These are phyloP conservation scores for Annulohypoxylon moriforme DNA, from an alignment of 495 filamentous ascomycete genomes.

Conservation along the genomic window DNA sequence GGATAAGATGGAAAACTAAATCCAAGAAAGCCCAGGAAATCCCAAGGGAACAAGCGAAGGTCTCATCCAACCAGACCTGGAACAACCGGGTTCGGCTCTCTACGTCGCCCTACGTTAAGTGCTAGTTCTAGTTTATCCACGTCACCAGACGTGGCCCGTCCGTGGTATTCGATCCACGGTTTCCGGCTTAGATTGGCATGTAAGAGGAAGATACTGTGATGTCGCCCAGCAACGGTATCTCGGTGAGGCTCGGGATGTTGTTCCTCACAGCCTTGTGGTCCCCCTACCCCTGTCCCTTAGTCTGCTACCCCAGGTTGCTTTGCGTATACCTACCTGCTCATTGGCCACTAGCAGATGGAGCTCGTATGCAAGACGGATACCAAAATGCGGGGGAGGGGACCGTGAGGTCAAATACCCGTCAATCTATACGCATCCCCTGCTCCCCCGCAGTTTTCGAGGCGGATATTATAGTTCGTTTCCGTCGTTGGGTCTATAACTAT, in stretches of 20 bases:
- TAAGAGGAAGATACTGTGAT: constrained; percentile 9
- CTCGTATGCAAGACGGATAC: constrained; percentile 33
- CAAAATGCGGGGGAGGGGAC: constrained; percentile 43
- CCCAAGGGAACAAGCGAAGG: background rate
- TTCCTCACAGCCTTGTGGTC: constrained; percentile 35
- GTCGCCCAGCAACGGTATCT: constrained; percentile 35
- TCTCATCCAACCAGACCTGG: constrained; percentile 27
- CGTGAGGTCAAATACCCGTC: constrained; percentile 43
- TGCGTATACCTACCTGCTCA: constrained; percentile 14
- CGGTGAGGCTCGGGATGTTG: constrained; percentile 51
- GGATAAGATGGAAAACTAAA: constrained; percentile 13
- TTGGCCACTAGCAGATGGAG: constrained; percentile 47
- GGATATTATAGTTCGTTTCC: constrained; percentile 39
- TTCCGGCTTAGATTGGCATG: background rate
- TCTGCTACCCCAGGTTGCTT: constrained; percentile 17
- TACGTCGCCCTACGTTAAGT: constrained; percentile 14
- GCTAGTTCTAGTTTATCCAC: constrained; percentile 12
- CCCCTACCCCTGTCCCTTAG: background rate
- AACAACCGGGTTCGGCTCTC: constrained; percentile 27
- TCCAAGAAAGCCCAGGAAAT: constrained; percentile 10
- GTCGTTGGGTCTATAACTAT: constrained; percentile 28
- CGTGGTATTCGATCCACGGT: constrained; percentile 3
- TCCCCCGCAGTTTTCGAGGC: constrained; percentile 41
- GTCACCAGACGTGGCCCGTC: constrained; percentile 18
- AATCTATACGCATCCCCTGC: constrained; percentile 34